Percentiles rank a stretch among this genome's conserved stretches.
These are phyloP conservation scores for Globisporangium heterothallicum DNA, from an alignment of 352 stramenopile species.

Conservation along the genomic window DNA sequence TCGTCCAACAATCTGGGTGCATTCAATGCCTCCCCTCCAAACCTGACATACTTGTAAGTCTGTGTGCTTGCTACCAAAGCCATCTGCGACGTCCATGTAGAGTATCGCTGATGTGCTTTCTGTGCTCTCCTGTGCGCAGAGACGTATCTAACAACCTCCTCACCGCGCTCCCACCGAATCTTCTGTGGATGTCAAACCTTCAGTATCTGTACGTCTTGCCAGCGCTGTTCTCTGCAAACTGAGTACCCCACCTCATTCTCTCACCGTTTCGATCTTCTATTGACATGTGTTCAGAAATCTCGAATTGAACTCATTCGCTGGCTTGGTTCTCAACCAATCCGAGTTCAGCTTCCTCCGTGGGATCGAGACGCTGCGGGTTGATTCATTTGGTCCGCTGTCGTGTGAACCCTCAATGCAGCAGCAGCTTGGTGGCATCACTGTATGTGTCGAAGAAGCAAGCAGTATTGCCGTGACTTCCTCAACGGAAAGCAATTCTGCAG, in stretches of 20 bases:
- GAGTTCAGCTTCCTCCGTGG: conserved; percentile 8
- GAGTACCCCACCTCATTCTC: background rate
- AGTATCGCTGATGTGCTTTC: background rate
- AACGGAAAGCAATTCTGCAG: background rate
- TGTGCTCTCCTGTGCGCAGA: background rate
- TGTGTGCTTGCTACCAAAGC: background rate
- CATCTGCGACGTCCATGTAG: background rate
- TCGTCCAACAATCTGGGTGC: conserved; percentile 14
- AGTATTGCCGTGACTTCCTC: background rate
- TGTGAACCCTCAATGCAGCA: conserved; percentile 2
- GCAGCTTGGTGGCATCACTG: background rate
- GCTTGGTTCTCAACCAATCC: background rate
- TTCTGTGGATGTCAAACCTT: conserved; percentile 12
- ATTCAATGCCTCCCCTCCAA: conserved; percentile 6
- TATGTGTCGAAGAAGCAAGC: conserved; percentile 3
- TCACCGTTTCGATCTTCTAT: background rate
- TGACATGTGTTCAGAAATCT: conserved; percentile 5
- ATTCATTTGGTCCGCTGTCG: conserved; percentile 4
- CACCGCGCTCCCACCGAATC: conserved; percentile 1
- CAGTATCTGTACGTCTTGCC: conserved; percentile 8
- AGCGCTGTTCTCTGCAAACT: background rate
- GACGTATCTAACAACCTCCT: conserved; percentile 16
- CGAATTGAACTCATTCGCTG: conserved; percentile 8
- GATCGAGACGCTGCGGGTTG: conserved; percentile 7
- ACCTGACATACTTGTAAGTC: conserved; percentile 13